A percentile compares a stretch with the other conserved stretches of the same genome.
Conservation (phyloP, 805 yeast genomes). For the Saccharomycopsis olivae region DNA sequence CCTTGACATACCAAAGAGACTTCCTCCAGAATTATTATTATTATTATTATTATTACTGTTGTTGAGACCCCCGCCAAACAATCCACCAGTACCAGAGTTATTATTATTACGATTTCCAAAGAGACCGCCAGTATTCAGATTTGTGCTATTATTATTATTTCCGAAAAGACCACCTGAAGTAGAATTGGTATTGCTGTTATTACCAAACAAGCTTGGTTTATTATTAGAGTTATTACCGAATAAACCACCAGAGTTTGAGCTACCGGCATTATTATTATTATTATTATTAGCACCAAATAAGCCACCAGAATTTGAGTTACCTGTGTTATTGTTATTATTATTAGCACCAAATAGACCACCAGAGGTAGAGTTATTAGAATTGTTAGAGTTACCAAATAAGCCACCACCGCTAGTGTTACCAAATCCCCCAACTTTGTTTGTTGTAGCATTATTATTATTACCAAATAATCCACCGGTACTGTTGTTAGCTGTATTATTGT, state of each 20-base stretch:
- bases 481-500: slow-evolving; percentile 26
- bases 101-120: slow-evolving; percentile 25
- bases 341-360: slow-evolving; percentile 25
- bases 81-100: slow-evolving; percentile 24
- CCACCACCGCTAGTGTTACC: slow-evolving; percentile 22
- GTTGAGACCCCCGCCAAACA: too few species aligned
- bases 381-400: slow-evolving; percentile 22
- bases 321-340: slow-evolving; percentile 19
- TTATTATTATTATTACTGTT: slow-evolving; percentile 12
- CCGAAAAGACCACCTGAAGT: slow-evolving; percentile 24
- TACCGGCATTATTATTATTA: slow-evolving; percentile 22
- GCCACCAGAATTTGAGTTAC: slow-evolving; percentile 18
- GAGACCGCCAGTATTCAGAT: slow-evolving; percentile 27
- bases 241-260: slow-evolving; percentile 21
- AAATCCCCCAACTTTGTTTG: too few species aligned
- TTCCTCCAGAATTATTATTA: slow-evolving; percentile 4
- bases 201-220: slow-evolving; percentile 23
- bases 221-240: slow-evolving; percentile 24
- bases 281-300: slow-evolving; percentile 23
- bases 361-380: slow-evolving; percentile 15
- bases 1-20: slow-evolving; percentile 19
- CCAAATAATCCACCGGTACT: slow-evolving; percentile 24
- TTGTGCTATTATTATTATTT: slow-evolving; percentile 17
- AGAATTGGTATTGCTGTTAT: slow-evolving; percentile 23
- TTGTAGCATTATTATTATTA: slow-evolving; percentile 17